Conservation (phyloP, 192 early-diverging fungal genomes). For the Coemansia sp. region DNA sequence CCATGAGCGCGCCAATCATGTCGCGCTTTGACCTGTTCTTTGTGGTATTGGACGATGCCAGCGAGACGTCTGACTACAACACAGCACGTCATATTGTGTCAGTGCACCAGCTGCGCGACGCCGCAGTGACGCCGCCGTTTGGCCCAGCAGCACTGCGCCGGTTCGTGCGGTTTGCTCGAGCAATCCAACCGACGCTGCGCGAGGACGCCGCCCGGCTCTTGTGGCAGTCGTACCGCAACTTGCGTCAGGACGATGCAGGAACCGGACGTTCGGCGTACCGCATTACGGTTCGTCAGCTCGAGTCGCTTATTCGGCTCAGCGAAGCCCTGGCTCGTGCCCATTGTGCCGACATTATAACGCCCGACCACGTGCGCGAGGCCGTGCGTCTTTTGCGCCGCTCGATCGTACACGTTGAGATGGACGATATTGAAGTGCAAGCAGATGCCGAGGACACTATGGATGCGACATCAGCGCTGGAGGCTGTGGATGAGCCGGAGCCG, state of each 20-base stretch:
- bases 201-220: slow-evolving; percentile 75
- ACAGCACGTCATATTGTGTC: slow-evolving; percentile 91
- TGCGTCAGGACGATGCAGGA: slow-evolving; percentile 83
- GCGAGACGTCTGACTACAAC: slow-evolving; percentile 82
- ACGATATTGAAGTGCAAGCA: slow-evolving; percentile 55
- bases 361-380: slow-evolving; percentile 81
- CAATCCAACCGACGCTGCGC: slow-evolving; percentile 77
- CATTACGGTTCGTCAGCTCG: slow-evolving; percentile 95
- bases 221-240: slow-evolving; percentile 79
- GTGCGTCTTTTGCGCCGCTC: slow-evolving; percentile 81
- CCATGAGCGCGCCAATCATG: slow-evolving; percentile 96
- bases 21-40: slow-evolving; percentile 99
- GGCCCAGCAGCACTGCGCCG: slow-evolving; percentile 71
- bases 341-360: slow-evolving; percentile 65
- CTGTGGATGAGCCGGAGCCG: slow-evolving; percentile 13
- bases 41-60: slow-evolving; percentile 92
- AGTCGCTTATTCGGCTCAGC: slow-evolving; percentile 92
- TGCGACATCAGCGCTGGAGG: background rate
- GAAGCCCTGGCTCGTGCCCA: slow-evolving; percentile 93
- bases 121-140: slow-evolving; percentile 72
- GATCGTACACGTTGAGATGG: slow-evolving; percentile 83
- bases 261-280: slow-evolving; percentile 67
- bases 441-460: slow-evolving; percentile 37
- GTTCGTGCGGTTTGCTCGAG: slow-evolving; percentile 88
- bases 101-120: slow-evolving; percentile 72